Base-by-base conservation (phyloP, 768 basidiomycete genomes). In the Ramaria rubella region DNA sequence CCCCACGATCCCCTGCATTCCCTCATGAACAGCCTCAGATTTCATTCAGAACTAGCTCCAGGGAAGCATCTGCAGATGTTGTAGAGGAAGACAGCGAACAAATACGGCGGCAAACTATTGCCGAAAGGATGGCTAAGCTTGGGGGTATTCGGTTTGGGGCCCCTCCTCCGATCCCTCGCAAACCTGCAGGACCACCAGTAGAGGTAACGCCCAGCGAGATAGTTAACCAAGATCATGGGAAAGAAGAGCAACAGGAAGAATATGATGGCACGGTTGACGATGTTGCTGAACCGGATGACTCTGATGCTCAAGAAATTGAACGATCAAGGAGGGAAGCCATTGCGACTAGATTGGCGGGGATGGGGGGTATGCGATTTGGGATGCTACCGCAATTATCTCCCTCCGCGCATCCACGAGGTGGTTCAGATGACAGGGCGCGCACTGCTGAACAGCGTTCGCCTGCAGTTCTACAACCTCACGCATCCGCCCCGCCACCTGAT, bases 121-220 rank as follows among this genome's bases (percentile, higher is more conserved):
- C 93, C 1, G 92, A 95, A 57, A 80, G 94, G n/a, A 94, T 96
- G 93, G 93, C 93, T 1, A 90, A 84, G 64, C 75, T 96, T 0
- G 91, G 94, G 15, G 90, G 89, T 3, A 85, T 95, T 65, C 81
- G 80, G 59, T 87, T 94, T 61, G 90, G 90, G 1, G 82, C 78
- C 43, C 65, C 67, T 5, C 86, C 86, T 15, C 81, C 83, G 1
- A 59, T 64, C 9, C 73, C 76, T 17, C 63, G 58, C 19, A 49
- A 62, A 51, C 49, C 63, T 49, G 42, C 61, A 8, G 44, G 24
- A 60, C 19, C 49, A 52, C 17, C 49, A 9, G 19, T 58, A 4
- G 57, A 57, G 29, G 17, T 21, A 65, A 68, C 54, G 62, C 61
- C 55, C 70, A 68, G 40, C 74, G 74, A 1, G 68, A 73, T 17